Base-by-base conservation (phyloP, 1,139 yeast genomes). In the Yamadazyma friedrichii region DNA sequence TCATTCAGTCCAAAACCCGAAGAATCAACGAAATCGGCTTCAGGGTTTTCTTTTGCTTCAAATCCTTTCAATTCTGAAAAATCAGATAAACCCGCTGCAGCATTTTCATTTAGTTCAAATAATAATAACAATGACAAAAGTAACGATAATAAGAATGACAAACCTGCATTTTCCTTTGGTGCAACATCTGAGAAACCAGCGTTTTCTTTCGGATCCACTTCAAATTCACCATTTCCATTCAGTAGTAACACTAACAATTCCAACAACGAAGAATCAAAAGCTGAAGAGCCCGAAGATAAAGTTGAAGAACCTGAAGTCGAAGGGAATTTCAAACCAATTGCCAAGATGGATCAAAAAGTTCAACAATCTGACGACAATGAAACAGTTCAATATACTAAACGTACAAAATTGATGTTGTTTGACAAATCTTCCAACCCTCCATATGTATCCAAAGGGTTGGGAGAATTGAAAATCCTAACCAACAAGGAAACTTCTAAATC, bases 321-420 rank as follows among this genome's bases (percentile, higher is more conserved):
- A 16, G 79, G 74, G 13, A 65, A 72, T 42, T 78, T 78, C 50
- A 64, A 65, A 30, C 77, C 80, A 0, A 64, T 74, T 24, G 77
- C 73, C 4, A 64, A 70, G 38, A 60, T 80, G 39, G 62, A 69
- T 0, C 70, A 73, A 44, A 77, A 78, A 13, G 47, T 52, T 15
- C 47, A 46, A 24, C 86, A 94, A 4, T 97, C 97, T 15, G 98
- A 93, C 64, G 97, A 91, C 64, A 74, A 80, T 43, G 98, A 93
- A 64, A 79, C 74, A 4, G 59, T 73, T 0, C 58, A 78, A 27
- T 86, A 75, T 53, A 77, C 82, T 30, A 84, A 85, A 55, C 76
- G 87, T 54, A 76, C 94, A 9, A 88, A 88, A 57, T 67, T 89
- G 35, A 81, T 83, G 77, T 69, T 81, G 42, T 78, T 78, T 41